Conservation (phyloP, 352 stramenopile species). For the Phytophthora tubulina region DNA sequence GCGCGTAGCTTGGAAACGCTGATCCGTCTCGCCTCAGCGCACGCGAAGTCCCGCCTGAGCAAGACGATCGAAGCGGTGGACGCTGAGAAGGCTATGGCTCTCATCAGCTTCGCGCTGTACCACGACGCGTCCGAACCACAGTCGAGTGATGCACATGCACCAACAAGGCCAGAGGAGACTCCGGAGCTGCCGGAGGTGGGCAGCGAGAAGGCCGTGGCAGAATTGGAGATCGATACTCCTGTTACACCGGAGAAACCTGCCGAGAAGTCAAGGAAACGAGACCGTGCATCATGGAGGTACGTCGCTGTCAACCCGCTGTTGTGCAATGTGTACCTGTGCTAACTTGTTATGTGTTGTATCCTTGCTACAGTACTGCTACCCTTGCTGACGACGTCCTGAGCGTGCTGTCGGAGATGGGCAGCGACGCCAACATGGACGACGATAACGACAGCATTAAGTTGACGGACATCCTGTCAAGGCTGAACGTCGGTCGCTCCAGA, state of each 20-base stretch:
- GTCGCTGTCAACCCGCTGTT: slow-evolving; percentile 23
- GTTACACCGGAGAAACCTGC: slow-evolving; percentile 26
- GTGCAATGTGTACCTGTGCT: neutral
- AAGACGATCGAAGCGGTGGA: slow-evolving; percentile 88
- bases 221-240: slow-evolving; percentile 43
- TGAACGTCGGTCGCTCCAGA: slow-evolving; percentile 59
- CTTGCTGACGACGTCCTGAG: slow-evolving; percentile 73
- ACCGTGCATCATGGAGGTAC: slow-evolving; percentile 71
- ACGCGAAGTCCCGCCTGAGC: slow-evolving; percentile 96
- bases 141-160: slow-evolving; percentile 21
- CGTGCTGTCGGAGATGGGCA: slow-evolving; percentile 69
- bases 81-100: slow-evolving; percentile 93
- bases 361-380: slow-evolving; percentile 55
- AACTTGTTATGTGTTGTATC: slow-evolving; percentile 15
- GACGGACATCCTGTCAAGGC: slow-evolving; percentile 58
- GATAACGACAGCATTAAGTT: slow-evolving; percentile 76
- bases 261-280: slow-evolving; percentile 68
- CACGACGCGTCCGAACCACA: slow-evolving; percentile 89
- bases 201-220: slow-evolving; percentile 39
- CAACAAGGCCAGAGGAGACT: slow-evolving; percentile 25
- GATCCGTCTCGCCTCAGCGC: slow-evolving; percentile 98
- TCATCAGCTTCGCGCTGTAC: slow-evolving; percentile 99
- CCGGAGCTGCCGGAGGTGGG: slow-evolving; percentile 20
- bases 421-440: slow-evolving; percentile 58
- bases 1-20: slow-evolving; percentile 99